phyloP scores from a whole-genome alignment of 495 filamentous ascomycete species.

The Penicillium diatomitis region DNA sequence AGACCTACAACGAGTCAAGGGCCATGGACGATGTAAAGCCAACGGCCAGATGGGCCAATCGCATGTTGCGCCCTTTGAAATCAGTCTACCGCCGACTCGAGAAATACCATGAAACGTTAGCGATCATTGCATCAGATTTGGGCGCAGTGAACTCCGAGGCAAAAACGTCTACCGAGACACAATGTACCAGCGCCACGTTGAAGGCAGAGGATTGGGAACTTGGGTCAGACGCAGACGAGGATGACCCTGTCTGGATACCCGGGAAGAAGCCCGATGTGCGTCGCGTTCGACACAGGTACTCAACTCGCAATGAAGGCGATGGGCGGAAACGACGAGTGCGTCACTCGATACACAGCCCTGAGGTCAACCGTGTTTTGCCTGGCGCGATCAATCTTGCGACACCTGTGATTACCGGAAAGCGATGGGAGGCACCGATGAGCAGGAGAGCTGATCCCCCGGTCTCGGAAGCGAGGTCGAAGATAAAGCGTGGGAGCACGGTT shows the following conservation, averaged over 20 bases:
- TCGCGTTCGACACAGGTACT: slow-evolving; percentile 31
- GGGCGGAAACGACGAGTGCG: slow-evolving; percentile 18
- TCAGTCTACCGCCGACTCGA: slow-evolving; percentile 37
- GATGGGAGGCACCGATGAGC: slow-evolving; percentile 15
- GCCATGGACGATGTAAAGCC: slow-evolving; percentile 32
- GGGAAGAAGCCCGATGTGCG: slow-evolving; percentile 26
- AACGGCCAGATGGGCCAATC: slow-evolving; percentile 41
- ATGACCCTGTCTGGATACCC: slow-evolving; percentile 39
- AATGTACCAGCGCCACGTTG: not conserved
- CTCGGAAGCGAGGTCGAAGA: not conserved
- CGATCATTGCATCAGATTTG: slow-evolving; percentile 23
- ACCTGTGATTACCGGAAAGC: slow-evolving; percentile 34
- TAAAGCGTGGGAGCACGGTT: not conserved
- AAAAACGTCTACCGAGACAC: not conserved
- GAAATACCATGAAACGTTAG: slow-evolving; percentile 33
- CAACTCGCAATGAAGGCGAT: slow-evolving; percentile 20
- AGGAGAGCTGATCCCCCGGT: slow-evolving; percentile 6
- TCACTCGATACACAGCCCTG: slow-evolving; percentile 31
- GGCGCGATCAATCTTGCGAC: slow-evolving; percentile 41
- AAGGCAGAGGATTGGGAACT: slow-evolving; percentile 5
- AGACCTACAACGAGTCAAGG: no score
- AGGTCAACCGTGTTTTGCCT: slow-evolving; percentile 28
- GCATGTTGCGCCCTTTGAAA: slow-evolving; percentile 38
- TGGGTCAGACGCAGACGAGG: slow-evolving; percentile 30
- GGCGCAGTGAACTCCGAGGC: slow-evolving; percentile 12